Conservation (phyloP, 495 filamentous ascomycete genomes). For the Neurospora discreta region DNA sequence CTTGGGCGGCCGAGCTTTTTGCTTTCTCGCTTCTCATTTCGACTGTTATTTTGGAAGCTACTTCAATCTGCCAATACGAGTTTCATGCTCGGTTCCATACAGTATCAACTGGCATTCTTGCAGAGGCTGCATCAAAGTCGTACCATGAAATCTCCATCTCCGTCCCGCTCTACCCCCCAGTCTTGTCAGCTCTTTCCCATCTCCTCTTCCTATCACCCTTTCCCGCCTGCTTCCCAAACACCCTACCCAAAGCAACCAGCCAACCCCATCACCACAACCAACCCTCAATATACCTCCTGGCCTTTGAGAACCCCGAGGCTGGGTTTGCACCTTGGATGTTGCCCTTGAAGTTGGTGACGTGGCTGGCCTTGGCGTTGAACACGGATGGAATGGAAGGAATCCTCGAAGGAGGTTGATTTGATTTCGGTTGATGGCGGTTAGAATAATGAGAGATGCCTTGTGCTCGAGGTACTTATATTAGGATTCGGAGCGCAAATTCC, state of each 20-base stretch:
- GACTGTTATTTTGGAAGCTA: not conserved
- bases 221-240: too few relatives aligned
- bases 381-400: not conserved
- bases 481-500: not conserved
- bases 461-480: not conserved
- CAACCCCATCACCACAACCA: conserved; percentile 2
- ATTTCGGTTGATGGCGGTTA: conserved; percentile 9
- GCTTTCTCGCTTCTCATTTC: not conserved
- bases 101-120: too few relatives aligned
- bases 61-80: not conserved
- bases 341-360: not conserved
- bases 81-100: too few relatives aligned
- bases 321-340: too few relatives aligned
- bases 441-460: conserved; percentile 2
- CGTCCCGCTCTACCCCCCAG: not conserved
- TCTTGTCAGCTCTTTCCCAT: not conserved
- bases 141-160: not conserved
- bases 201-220: not conserved
- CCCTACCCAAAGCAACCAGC: not conserved
- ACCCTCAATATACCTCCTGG: not conserved
- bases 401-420: not conserved
- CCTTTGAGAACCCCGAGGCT: not conserved
- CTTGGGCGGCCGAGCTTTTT: not conserved
- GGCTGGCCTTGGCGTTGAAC: too few relatives aligned
- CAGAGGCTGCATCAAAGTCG: not conserved